A percentile compares a stretch with the other conserved stretches of the same genome.
Conservation (phyloP, 768 basidiomycete genomes). For the Amanita polypyramis region DNA sequence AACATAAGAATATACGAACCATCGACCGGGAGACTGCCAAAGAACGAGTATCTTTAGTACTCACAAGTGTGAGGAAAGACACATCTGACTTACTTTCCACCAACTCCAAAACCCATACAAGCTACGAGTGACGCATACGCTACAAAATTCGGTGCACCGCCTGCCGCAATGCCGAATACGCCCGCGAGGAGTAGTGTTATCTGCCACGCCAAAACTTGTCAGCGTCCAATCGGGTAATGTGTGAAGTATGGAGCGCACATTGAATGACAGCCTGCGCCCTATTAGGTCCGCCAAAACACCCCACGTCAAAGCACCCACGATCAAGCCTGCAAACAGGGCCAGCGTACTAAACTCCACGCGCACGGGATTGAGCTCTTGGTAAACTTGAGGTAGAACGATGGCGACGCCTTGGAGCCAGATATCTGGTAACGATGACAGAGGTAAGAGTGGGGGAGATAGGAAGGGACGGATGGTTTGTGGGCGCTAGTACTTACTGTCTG, state of each 20-base stretch:
- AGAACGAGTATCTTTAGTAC: slow-evolving; percentile 2
- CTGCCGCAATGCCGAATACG: slow-evolving; percentile 43
- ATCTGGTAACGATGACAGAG: slow-evolving; percentile 14
- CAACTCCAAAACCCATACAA: slow-evolving; percentile 38
- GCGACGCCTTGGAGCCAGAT: slow-evolving; percentile 40
- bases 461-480: no score
- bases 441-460: not conserved
- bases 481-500: slow-evolving; percentile 39
- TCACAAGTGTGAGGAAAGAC: slow-evolving; percentile 10
- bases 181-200: slow-evolving; percentile 26
- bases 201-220: slow-evolving; percentile 6
- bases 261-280: slow-evolving; percentile 37
- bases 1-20: slow-evolving; percentile 19
- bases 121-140: slow-evolving; percentile 36
- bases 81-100: slow-evolving; percentile 33
- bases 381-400: slow-evolving; percentile 32
- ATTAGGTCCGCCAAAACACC: slow-evolving; percentile 39
- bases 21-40: slow-evolving; percentile 33
- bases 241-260: slow-evolving; percentile 14
- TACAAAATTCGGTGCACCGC: slow-evolving; percentile 34
- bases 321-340: slow-evolving; percentile 36
- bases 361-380: slow-evolving; percentile 30
- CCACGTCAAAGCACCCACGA: slow-evolving; percentile 38
- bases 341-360: slow-evolving; percentile 37
- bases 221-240: not conserved